Percentiles rank a stretch among this genome's conserved stretches.
These are phyloP conservation scores for Aspergillus baeticus DNA, from an alignment of 495 filamentous ascomycete genomes.

Conservation along the genomic window DNA sequence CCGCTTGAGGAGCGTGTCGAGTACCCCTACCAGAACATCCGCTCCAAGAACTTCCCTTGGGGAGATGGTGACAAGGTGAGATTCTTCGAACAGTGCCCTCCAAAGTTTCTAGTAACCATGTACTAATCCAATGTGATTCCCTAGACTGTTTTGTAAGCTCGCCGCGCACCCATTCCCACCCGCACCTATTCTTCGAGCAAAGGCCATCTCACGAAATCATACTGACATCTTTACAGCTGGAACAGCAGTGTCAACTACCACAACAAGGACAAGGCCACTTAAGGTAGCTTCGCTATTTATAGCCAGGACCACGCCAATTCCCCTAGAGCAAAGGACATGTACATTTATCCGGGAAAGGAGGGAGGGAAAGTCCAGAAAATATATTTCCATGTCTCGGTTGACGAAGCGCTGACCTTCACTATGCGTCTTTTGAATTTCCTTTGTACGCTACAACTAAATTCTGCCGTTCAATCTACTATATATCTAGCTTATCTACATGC, in stretches of 20 bases:
- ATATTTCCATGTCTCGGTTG: conserved; percentile 20
- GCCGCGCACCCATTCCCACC: not conserved
- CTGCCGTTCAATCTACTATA: not conserved
- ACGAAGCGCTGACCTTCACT: conserved; percentile 1
- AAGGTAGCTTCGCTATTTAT: conserved; percentile 24
- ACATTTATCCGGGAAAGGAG: conserved; percentile 21
- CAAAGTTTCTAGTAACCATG: not conserved
- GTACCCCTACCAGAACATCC: conserved; percentile 94
- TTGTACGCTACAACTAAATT: conserved; percentile 9
- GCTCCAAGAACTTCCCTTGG: conserved; percentile 86
- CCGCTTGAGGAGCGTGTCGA: conserved; percentile 84
- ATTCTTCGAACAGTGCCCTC: conserved; percentile 12
- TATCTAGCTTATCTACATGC: too few species aligned
- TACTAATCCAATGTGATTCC: conserved; percentile 30
- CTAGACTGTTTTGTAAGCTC: conserved; percentile 67
- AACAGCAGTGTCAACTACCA: conserved; percentile 94
- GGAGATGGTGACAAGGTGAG: conserved; percentile 90
- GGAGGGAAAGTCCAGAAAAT: conserved; percentile 13
- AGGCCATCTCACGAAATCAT: not conserved
- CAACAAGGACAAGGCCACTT: conserved; percentile 77
- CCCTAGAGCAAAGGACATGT: conserved; percentile 12
- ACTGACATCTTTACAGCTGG: conserved; percentile 64
- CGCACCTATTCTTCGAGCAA: not conserved
- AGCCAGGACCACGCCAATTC: conserved; percentile 1
- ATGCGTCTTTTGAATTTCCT: conserved; percentile 34